A percentile compares a stretch with the other conserved stretches of the same genome.
Conservation (phyloP, 2,329 filamentous ascomycete species). For the Onygenales sp. region DNA sequence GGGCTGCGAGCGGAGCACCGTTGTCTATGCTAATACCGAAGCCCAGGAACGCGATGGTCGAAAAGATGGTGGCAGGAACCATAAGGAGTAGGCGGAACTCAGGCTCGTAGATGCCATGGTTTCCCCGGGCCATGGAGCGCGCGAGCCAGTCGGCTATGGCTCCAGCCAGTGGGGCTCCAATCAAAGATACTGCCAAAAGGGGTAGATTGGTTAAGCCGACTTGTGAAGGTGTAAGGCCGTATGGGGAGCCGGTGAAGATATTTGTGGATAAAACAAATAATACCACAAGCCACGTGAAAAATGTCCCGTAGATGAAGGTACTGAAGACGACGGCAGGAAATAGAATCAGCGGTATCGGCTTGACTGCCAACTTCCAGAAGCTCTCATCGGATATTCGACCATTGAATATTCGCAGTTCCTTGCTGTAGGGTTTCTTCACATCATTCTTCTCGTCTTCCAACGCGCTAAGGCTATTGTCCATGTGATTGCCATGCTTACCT, state of each 20-base stretch:
- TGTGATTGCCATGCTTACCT: not conserved
- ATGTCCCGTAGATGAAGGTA: conserved; percentile 26
- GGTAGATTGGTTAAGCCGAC: conserved; percentile 25
- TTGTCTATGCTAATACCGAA: conserved; percentile 29
- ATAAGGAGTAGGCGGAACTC: conserved; percentile 26
- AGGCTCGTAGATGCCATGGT: conserved; percentile 28
- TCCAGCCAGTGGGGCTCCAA: conserved; percentile 20
- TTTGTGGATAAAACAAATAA: conserved; percentile 25
- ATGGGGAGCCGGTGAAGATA: conserved; percentile 24
- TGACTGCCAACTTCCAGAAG: conserved; percentile 12
- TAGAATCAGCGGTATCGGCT: conserved; percentile 19
- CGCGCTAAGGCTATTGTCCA: not conserved
- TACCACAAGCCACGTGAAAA: conserved; percentile 28
- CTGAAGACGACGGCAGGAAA: conserved; percentile 25
- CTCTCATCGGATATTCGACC: conserved; percentile 6
- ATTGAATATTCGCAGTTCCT: conserved; percentile 5
- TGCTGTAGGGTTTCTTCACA: not conserved
- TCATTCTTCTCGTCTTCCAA: not conserved
- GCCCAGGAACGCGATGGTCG: conserved; percentile 31
- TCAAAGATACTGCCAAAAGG: conserved; percentile 19
- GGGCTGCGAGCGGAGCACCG: conserved; percentile 18
- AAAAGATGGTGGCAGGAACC: conserved; percentile 18
- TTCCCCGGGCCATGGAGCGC: conserved; percentile 27
- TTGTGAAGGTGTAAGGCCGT: conserved; percentile 25
- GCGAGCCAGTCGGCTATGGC: conserved; percentile 20